phyloP scores from a whole-genome alignment of 192 early-diverging fungal genomes.

The Coemansia sp. region DNA sequence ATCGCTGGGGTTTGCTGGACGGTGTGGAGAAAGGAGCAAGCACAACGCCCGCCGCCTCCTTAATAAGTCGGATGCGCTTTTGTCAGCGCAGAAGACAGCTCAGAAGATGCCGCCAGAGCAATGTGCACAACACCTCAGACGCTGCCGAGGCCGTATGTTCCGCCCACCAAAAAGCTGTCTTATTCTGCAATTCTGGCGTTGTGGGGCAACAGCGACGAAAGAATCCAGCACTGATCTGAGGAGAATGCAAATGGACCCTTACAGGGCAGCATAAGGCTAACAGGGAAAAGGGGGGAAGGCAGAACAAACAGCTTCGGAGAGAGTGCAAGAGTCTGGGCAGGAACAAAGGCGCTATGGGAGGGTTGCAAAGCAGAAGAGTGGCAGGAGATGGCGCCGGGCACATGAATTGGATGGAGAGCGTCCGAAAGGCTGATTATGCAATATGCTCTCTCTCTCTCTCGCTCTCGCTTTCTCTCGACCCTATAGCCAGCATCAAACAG shows the following conservation, averaged over 20 bases:
- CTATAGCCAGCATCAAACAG: not conserved
- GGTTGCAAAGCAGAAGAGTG: not conserved
- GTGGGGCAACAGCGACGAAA: not conserved
- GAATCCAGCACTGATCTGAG: not conserved
- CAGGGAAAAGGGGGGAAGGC: not conserved
- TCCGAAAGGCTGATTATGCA: constrained; percentile 1
- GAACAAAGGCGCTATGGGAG: not conserved
- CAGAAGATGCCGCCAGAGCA: too few species aligned
- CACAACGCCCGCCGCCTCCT: not conserved
- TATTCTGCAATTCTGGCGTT: not conserved
- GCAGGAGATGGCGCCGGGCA: not conserved
- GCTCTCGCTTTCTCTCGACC: not conserved
- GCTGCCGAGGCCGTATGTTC: too few species aligned
- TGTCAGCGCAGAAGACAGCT: not conserved
- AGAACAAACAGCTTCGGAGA: not conserved
- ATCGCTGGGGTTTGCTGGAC: not conserved
- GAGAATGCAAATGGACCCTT: constrained; percentile 6
- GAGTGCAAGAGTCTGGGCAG: not conserved
- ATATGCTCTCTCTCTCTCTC: not conserved
- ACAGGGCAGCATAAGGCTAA: not conserved
- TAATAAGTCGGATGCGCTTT: not conserved
- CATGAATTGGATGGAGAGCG: not conserved
- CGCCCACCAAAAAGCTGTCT: not conserved
- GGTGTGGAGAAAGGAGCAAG: not conserved
- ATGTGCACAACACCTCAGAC: too few species aligned